phyloP scores from a whole-genome alignment of 1,284 basidiomycete genomes.

The Trametes pubescens region DNA sequence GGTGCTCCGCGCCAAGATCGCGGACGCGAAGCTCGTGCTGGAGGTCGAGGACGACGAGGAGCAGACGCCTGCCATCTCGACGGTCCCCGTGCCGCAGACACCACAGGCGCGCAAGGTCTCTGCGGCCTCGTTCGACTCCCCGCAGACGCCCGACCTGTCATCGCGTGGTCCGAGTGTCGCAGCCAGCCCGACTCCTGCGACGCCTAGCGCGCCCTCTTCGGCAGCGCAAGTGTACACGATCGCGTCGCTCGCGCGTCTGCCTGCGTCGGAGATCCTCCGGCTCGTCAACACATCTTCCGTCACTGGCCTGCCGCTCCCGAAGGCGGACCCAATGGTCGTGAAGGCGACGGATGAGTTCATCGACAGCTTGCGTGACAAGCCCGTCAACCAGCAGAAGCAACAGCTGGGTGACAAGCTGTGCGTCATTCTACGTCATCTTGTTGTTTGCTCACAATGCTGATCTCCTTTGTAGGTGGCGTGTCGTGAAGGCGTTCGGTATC shows the following conservation, averaged over 20 bases:
- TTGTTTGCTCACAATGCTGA: conserved; percentile 8
- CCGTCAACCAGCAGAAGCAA: conserved; percentile 80
- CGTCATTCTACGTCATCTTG: conserved; percentile 38
- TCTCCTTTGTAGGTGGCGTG: conserved; percentile 63
- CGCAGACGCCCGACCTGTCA: conserved; percentile 75
- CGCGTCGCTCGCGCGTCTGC: conserved; percentile 67
- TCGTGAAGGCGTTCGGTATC: conserved; percentile 81
- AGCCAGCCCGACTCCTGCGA: conserved; percentile 68
- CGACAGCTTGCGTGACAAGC: conserved; percentile 70
- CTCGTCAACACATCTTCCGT: conserved; percentile 62
- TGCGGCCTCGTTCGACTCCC: conserved; percentile 56
- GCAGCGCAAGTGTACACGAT: conserved; percentile 44
- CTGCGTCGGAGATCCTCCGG: conserved; percentile 75
- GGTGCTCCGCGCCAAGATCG: conserved; percentile 78
- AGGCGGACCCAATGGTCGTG: conserved; percentile 73
- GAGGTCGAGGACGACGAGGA: conserved; percentile 73
- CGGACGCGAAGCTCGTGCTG: conserved; percentile 83
- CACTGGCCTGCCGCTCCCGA: conserved; percentile 71
- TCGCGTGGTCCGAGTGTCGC: conserved; percentile 75
- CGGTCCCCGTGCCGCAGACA: conserved; percentile 57
- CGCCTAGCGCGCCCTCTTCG: conserved; percentile 40
- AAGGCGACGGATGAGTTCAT: conserved; percentile 82
- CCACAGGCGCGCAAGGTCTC: conserved; percentile 68
- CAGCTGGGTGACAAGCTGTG: conserved; percentile 81
- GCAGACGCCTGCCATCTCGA: conserved; percentile 40